Percentiles rank a stretch among this genome's conserved stretches.
Evolutionary conservation across 768 basidiomycete species (phyloP).

Genomic region (Trametes cubensis): DNA sequence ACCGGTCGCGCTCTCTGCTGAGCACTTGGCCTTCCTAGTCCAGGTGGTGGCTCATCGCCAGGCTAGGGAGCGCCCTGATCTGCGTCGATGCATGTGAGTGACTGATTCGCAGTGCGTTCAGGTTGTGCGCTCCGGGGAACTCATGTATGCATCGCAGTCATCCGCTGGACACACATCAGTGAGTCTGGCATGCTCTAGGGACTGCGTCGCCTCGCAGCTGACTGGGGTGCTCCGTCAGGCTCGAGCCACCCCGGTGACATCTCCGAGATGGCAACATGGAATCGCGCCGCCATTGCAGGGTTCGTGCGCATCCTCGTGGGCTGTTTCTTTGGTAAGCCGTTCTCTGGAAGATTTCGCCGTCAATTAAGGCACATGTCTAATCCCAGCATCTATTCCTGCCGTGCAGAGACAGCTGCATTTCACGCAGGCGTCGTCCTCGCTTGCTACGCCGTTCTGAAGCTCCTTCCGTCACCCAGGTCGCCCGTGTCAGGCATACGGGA

Average conservation of each 20-base stretch:
- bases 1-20: neutral
- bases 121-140: neutral
- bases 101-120: neutral
- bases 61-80: slow-evolving; percentile 60
- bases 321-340: slow-evolving; percentile 57
- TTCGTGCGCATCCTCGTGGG: slow-evolving; percentile 67
- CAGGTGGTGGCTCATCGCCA: slow-evolving; percentile 61
- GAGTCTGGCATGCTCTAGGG: slow-evolving; percentile 22
- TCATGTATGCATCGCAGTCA: slow-evolving; percentile 49
- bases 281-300: slow-evolving; percentile 47
- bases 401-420: slow-evolving; percentile 72
- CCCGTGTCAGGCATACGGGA: slow-evolving; percentile 53
- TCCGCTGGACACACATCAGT: slow-evolving; percentile 78
- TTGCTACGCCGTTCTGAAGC: slow-evolving; percentile 53
- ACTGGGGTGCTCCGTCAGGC: slow-evolving; percentile 10
- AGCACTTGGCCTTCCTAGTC: slow-evolving; percentile 39
- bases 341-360: neutral
- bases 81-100: slow-evolving; percentile 73
- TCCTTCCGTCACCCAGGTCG: slow-evolving; percentile 31
- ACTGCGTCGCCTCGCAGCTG: slow-evolving; percentile 6
- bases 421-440: slow-evolving; percentile 66
- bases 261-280: slow-evolving; percentile 45
- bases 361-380: slow-evolving; percentile 17
- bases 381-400: slow-evolving; percentile 2
- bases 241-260: slow-evolving; percentile 17